A percentile compares a stretch with the other conserved stretches of the same genome.
Conservation (phyloP, 371 early-diverging fungal genomes). For the Syncephalastrum monosporum region DNA sequence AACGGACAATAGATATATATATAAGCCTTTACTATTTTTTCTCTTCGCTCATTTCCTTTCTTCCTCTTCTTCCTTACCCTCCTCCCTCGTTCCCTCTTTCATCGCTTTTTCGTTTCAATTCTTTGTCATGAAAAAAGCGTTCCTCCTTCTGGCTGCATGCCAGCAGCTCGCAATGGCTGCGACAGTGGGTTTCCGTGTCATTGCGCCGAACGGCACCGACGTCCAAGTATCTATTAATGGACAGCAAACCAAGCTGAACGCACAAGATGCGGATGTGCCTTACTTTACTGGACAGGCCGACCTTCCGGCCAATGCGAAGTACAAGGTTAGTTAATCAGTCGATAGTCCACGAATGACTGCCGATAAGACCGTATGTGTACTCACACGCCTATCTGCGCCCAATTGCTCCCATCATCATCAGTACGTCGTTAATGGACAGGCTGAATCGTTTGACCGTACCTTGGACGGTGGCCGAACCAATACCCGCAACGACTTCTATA, state of each 20-base stretch:
- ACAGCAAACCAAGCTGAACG: constrained; percentile 26
- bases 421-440: constrained; percentile 46
- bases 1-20: no score
- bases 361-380: not conserved
- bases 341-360: not conserved
- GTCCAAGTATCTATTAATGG: constrained; percentile 51
- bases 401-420: constrained; percentile 7
- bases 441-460: constrained; percentile 47
- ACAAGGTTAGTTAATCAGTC: constrained; percentile 31
- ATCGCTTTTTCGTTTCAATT: no score
- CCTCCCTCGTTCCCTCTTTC: no score
- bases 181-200: constrained; percentile 43
- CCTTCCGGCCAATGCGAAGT: constrained; percentile 30
- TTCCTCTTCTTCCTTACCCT: no score
- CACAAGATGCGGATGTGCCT: constrained; percentile 48
- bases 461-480: constrained; percentile 28
- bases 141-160: no score
- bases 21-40: no score
- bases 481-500: constrained; percentile 52
- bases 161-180: constrained; percentile 19
- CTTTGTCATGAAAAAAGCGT: no score
- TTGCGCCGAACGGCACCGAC: constrained; percentile 42
- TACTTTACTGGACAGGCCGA: constrained; percentile 49
- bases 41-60: no score
- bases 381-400: not conserved